Evolutionary conservation across 2,329 filamentous ascomycete genomes (phyloP).

Genomic region (Trichoderma afroharzianum): DNA sequence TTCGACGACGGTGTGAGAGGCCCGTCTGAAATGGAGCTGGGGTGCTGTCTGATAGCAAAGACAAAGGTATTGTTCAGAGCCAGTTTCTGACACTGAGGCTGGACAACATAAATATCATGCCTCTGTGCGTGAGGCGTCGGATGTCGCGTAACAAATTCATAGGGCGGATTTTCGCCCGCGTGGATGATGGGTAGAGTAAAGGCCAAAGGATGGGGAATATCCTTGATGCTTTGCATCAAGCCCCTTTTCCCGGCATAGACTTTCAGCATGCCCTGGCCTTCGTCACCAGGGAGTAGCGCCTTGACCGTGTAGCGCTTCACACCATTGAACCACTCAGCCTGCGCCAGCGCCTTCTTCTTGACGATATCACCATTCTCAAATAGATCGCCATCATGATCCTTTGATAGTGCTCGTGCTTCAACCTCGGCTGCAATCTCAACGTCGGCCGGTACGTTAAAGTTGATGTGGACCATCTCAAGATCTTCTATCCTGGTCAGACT

Average conservation of each 20-base stretch:
- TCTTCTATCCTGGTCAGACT: constrained; percentile 82
- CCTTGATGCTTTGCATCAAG: constrained; percentile 94
- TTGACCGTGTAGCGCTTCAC: constrained; percentile 92
- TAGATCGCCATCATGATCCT: constrained; percentile 83
- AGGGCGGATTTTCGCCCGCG: constrained; percentile 86
- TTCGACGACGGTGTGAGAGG: constrained; percentile 45
- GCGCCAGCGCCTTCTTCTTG: constrained; percentile 80
- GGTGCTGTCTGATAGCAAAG: constrained; percentile 91
- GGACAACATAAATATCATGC: constrained; percentile 94
- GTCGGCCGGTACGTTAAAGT: constrained; percentile 81
- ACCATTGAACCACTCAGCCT: constrained; percentile 86
- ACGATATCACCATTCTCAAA: constrained; percentile 89
- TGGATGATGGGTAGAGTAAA: constrained; percentile 88
- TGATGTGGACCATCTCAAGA: constrained; percentile 87
- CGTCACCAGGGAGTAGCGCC: constrained; percentile 84
- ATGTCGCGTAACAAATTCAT: constrained; percentile 88
- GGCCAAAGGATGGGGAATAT: constrained; percentile 89
- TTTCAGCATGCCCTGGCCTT: constrained; percentile 82
- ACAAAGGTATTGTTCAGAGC: constrained; percentile 97
- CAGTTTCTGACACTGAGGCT: constrained; percentile 85
- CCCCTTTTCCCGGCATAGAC: constrained; percentile 92
- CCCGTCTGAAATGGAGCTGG: constrained; percentile 49
- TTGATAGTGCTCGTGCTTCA: constrained; percentile 74
- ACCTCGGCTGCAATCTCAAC: constrained; percentile 91
- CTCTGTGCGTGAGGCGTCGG: constrained; percentile 96